Conservation (phyloP, 1,139 yeast genomes). For the Candida sp. region DNA sequence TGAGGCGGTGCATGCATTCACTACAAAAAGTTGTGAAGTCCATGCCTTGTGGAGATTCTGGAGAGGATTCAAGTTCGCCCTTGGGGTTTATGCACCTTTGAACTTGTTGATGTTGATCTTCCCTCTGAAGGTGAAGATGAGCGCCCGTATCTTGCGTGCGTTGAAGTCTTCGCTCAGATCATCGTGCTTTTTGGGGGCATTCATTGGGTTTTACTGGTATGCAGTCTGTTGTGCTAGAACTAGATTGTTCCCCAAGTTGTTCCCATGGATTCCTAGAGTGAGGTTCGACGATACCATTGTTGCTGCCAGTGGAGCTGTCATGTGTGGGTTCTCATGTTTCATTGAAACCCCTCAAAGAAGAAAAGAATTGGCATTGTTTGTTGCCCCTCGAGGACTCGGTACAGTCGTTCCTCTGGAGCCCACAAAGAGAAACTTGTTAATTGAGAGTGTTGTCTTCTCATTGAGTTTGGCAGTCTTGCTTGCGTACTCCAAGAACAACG, state of each 20-base stretch:
- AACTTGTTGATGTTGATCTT: slow-evolving; percentile 34
- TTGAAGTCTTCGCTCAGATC: slow-evolving; percentile 30
- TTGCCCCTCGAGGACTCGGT: slow-evolving; percentile 42
- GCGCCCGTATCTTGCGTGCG: slow-evolving; percentile 24
- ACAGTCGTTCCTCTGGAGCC: slow-evolving; percentile 34
- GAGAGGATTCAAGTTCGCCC: slow-evolving; percentile 38
- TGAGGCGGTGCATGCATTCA: slow-evolving; percentile 37
- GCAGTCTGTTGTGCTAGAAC: slow-evolving; percentile 40
- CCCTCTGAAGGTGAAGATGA: slow-evolving; percentile 25
- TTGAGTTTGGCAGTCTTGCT: slow-evolving; percentile 38
- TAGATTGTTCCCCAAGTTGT: slow-evolving; percentile 30
- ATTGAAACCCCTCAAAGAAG: slow-evolving; percentile 37
- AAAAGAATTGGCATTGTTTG: slow-evolving; percentile 44
- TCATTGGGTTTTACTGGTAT: slow-evolving; percentile 39
- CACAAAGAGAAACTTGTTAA: slow-evolving; percentile 25
- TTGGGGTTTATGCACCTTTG: slow-evolving; percentile 36
- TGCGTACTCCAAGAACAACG: slow-evolving; percentile 31
- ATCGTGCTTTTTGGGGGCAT: slow-evolving; percentile 37
- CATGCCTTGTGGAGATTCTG: slow-evolving; percentile 42
- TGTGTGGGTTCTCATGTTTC: slow-evolving; percentile 39
- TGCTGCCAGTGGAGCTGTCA: slow-evolving; percentile 32
- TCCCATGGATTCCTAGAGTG: slow-evolving; percentile 30
- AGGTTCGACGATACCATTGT: slow-evolving; percentile 35
- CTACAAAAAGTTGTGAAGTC: slow-evolving; percentile 36
- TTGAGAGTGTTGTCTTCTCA: slow-evolving; percentile 34